Evolutionary conservation across 2,329 filamentous ascomycete genomes (phyloP).

Genomic region (Penicillium sp.): DNA sequence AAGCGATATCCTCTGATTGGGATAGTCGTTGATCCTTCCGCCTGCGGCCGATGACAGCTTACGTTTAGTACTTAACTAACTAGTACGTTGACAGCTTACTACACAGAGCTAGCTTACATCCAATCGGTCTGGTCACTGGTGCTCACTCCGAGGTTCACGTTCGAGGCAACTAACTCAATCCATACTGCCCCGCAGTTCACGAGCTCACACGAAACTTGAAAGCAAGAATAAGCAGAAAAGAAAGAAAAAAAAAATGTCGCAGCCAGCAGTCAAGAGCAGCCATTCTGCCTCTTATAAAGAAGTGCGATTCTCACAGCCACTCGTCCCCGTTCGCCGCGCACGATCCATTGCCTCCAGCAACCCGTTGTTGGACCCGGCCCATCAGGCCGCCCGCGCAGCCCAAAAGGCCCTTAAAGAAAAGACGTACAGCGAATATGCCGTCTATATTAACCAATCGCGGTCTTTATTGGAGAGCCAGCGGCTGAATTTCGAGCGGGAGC

Average conservation of each 20-base stretch:
- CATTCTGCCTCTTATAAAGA: slow-evolving; percentile 31
- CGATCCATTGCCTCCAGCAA: slow-evolving; percentile 37
- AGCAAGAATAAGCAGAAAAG: background rate
- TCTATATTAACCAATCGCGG: slow-evolving; percentile 41
- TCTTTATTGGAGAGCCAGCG: slow-evolving; percentile 37
- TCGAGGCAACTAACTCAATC: no score
- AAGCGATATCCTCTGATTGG: no score
- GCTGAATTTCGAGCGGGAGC: slow-evolving; percentile 36
- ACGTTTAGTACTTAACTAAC: no score
- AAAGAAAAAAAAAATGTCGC: background rate
- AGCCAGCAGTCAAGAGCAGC: background rate
- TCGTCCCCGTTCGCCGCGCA: slow-evolving; percentile 33
- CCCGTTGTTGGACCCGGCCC: slow-evolving; percentile 26
- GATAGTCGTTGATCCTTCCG: no score
- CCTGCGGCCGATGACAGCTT: no score
- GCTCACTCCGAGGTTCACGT: no score
- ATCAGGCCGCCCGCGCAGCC: slow-evolving; percentile 20
- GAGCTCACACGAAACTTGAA: background rate
- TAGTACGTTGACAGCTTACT: no score
- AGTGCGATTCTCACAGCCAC: slow-evolving; percentile 39
- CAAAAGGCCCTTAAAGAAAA: slow-evolving; percentile 3
- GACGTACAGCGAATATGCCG: slow-evolving; percentile 23
- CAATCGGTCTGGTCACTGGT: no score
- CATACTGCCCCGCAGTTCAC: slow-evolving; percentile 2
- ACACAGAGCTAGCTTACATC: no score